phyloP scores from a whole-genome alignment of 306 rosid genomes.

The Citrullus amarus region DNA sequence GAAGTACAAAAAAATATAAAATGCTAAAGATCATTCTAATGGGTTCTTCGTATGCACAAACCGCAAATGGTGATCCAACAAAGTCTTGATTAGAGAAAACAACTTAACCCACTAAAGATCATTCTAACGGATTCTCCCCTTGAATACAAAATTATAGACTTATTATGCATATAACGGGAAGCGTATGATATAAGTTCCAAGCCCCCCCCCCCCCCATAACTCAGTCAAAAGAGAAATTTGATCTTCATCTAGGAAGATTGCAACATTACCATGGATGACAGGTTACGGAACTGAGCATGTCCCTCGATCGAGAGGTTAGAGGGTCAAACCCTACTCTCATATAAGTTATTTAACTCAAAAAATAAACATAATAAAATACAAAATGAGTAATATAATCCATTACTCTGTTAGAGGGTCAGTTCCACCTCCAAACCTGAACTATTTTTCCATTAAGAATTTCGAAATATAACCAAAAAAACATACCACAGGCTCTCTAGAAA shows the following conservation, averaged over 20 bases:
- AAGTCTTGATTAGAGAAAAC: too few species aligned
- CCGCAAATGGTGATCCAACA: too few species aligned
- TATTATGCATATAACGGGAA: too few species aligned
- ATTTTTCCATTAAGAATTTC: neutral
- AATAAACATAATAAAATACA: neutral
- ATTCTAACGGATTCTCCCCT: too few species aligned
- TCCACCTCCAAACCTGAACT: neutral
- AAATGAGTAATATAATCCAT: neutral
- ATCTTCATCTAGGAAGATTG: neutral
- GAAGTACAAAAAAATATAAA: too few species aligned
- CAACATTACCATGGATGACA: neutral
- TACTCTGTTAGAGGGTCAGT: neutral
- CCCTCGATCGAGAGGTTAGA: neutral
- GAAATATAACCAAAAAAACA: neutral
- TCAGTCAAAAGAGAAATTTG: neutral
- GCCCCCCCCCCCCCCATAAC: neutral
- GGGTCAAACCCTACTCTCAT: too few species aligned
- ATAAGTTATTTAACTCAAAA: neutral
- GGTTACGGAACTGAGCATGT: too few species aligned
- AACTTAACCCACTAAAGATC: too few species aligned
- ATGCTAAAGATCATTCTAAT: too few species aligned
- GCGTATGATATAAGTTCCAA: too few species aligned
- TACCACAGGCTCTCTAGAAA: neutral
- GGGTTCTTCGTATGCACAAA: too few species aligned
- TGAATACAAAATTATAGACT: too few species aligned